phyloP scores from a whole-genome alignment of 805 yeast genomes.

The Candida maltosa region DNA sequence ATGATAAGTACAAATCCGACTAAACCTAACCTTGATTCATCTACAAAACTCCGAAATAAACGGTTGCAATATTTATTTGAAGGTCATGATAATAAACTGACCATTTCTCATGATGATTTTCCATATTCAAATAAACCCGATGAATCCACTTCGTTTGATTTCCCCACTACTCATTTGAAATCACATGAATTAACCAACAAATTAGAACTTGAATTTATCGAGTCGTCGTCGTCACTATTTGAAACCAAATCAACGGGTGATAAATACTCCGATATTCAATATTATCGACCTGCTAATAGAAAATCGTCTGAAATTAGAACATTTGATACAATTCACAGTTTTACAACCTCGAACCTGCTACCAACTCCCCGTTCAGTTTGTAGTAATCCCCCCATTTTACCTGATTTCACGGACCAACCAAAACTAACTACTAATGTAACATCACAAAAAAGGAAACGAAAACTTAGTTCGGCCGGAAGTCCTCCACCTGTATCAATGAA shows the following conservation, averaged over 20 bases:
- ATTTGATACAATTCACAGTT: too few relatives aligned
- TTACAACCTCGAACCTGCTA: too few relatives aligned
- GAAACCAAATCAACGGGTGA: too few relatives aligned
- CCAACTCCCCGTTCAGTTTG: too few relatives aligned
- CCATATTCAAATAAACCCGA: too few relatives aligned
- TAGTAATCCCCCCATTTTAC: too few relatives aligned
- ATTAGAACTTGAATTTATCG: conserved; percentile 5
- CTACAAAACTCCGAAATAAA: conserved; percentile 1
- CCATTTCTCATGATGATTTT: too few relatives aligned
- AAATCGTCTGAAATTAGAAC: too few relatives aligned
- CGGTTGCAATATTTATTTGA: conserved; percentile 2
- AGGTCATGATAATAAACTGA: background rate
- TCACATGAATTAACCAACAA: conserved; percentile 9
- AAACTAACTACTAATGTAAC: background rate
- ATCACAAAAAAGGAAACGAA: background rate
- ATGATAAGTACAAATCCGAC: background rate
- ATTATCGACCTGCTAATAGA: too few relatives aligned
- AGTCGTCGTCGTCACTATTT: background rate
- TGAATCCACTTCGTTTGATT: conserved; percentile 1
- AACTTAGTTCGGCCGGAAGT: background rate
- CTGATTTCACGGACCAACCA: too few relatives aligned
- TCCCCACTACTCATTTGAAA: conserved; percentile 3
- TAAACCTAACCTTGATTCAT: background rate
- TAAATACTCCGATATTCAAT: too few relatives aligned
- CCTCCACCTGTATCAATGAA: conserved; percentile 2